Evolutionary conservation across 805 yeast species (phyloP).

Genomic region (Myxozyma kluyveri): DNA sequence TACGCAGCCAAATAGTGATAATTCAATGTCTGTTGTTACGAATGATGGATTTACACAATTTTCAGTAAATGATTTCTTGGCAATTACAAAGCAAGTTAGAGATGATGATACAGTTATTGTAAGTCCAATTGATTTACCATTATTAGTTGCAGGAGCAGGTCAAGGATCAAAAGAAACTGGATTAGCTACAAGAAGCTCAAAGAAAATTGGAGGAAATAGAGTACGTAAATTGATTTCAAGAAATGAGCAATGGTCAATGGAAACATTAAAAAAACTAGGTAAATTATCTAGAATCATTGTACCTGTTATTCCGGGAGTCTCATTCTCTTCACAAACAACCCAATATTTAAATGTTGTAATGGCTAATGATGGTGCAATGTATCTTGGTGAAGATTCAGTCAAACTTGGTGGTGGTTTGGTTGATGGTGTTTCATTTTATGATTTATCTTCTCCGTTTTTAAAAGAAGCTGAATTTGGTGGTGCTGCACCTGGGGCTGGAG

Average conservation of each 20-base stretch:
- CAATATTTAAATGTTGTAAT: conserved; percentile 28
- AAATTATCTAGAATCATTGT: conserved; percentile 32
- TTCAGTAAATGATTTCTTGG: conserved; percentile 30
- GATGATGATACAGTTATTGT: conserved; percentile 38
- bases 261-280: conserved; percentile 21
- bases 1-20: conserved; percentile 39
- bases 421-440: conserved; percentile 27
- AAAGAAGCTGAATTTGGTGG: conserved; percentile 2
- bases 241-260: conserved; percentile 38
- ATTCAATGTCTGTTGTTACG: conserved; percentile 38
- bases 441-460: conserved; percentile 12
- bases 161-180: conserved; percentile 3
- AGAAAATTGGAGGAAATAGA: conserved; percentile 39
- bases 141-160: conserved; percentile 16
- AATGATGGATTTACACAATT: conserved; percentile 40
- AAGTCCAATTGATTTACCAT: conserved; percentile 34
- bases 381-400: background rate
- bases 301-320: conserved; percentile 38
- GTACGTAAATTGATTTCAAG: conserved; percentile 40
- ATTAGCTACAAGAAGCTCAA: conserved; percentile 6
- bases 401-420: conserved; percentile 1
- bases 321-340: conserved; percentile 26
- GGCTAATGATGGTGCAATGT: conserved; percentile 18
- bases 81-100: conserved; percentile 29
- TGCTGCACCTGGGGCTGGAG: background rate